These are phyloP conservation scores for Ailanthus altissimus DNA, from an alignment of 345 rosid genomes.

Conservation along the genomic window DNA sequence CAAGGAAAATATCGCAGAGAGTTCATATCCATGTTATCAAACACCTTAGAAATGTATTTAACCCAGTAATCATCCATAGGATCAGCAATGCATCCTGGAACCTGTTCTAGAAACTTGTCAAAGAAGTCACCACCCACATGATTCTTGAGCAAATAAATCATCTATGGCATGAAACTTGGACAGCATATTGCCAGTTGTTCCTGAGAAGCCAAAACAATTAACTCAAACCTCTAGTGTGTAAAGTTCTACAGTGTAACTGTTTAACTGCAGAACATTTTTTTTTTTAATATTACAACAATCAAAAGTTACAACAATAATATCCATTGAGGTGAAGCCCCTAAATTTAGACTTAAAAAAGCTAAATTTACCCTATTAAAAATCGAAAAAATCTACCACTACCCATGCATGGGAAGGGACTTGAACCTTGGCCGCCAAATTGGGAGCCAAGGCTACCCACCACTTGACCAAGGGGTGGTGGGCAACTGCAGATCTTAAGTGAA, in stretches of 20 bases:
- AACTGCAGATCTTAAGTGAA: neutral
- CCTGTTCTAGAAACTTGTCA: neutral
- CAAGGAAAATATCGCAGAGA: neutral
- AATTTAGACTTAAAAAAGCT: too few species aligned
- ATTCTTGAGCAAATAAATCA: neutral
- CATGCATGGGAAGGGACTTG: too few species aligned
- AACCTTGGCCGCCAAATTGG: too few species aligned
- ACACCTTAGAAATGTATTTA: neutral
- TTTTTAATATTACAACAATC: too few species aligned
- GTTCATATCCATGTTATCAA: neutral
- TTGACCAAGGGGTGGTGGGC: too few species aligned
- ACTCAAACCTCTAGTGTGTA: neutral
- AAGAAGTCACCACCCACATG: neutral
- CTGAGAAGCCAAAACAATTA: slow-evolving; percentile 7
- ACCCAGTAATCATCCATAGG: neutral
- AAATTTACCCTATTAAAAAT: too few species aligned
- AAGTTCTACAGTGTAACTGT: neutral
- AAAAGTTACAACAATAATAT: too few species aligned
- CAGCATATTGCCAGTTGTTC: neutral
- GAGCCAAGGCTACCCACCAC: too few species aligned
- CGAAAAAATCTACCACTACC: too few species aligned
- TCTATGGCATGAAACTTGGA: neutral
- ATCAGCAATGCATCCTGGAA: neutral
- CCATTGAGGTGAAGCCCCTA: too few species aligned
- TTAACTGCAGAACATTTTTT: too few species aligned